Percentiles rank a stretch among this genome's conserved stretches.
Conservation (phyloP, 371 early-diverging fungal genomes). For the Zopfochytrium polystomum region DNA sequence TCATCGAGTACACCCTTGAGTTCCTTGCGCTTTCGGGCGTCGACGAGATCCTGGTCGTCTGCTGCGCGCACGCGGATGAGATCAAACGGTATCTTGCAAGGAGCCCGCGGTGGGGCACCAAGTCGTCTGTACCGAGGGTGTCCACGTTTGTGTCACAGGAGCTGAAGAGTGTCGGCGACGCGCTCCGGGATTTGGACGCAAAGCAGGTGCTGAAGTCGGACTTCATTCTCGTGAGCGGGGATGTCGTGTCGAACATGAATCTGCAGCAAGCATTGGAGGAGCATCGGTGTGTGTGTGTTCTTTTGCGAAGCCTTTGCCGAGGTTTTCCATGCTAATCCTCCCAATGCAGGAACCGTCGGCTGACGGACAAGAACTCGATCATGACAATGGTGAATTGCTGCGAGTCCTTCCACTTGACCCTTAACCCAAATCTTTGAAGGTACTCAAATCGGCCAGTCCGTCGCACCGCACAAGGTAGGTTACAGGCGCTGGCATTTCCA, state of each 20-base stretch:
- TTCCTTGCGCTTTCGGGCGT: constrained; percentile 80
- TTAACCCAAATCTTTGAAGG: constrained; percentile 16
- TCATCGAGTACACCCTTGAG: constrained; percentile 93
- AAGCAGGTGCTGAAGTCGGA: constrained; percentile 77
- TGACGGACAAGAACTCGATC: constrained; percentile 77
- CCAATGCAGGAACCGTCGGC: constrained; percentile 43
- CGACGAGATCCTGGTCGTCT: constrained; percentile 80
- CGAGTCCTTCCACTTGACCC: neutral
- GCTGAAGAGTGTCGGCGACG: constrained; percentile 87
- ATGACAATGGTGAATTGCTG: constrained; percentile 80
- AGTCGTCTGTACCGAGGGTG: constrained; percentile 59
- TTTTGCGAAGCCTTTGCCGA: neutral
- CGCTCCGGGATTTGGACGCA: constrained; percentile 83
- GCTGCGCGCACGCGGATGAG: constrained; percentile 77
- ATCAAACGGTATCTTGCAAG: constrained; percentile 76
- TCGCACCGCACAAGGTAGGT: constrained; percentile 41
- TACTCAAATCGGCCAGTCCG: constrained; percentile 38
- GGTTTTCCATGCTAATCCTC: neutral
- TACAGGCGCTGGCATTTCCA: constrained; percentile 26
- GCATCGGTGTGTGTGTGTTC: constrained; percentile 57
- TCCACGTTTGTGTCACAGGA: constrained; percentile 72
- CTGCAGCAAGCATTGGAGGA: constrained; percentile 70
- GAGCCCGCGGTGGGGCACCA: constrained; percentile 67
- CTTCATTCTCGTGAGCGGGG: constrained; percentile 89
- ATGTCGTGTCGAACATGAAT: constrained; percentile 86